Evolutionary conservation across 1,284 basidiomycete genomes (phyloP), one percentile per base, ranked within the genome.

Genomic region (Tilletia horrida): DNA sequence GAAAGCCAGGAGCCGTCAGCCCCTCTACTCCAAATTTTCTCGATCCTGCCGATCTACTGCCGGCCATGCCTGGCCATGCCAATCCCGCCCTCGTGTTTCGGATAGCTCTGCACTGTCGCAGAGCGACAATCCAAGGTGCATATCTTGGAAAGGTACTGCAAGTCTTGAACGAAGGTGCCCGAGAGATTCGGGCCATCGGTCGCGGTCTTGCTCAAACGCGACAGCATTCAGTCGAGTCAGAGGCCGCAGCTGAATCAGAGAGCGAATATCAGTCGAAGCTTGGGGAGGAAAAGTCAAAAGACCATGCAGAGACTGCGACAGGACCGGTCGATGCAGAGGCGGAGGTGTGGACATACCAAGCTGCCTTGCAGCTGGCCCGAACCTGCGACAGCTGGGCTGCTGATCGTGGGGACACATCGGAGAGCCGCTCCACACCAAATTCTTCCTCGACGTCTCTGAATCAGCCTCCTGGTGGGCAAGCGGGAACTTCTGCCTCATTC

Each of bases 301-400:
- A 25, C 11, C 13, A 55, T 14, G 14, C 21, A 8, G 7, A 27
- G 9, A 27, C 52, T 14, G 27, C 52, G 27, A 16, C 52, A 29
- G 27, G 8, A 57, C 23, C 21, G 9, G 11, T 57, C 25, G 27
- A 29, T 16, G 14, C 31, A 1, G 55, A 59, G 16, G 55, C 55
- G 13, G 55, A 59, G 27, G 55, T 59, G 27, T 59, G 55, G 55
- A 59, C 55, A 4, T 59, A 59, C 16, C 55, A 59, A 40, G 55
- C 55, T 14, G 55, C 55, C 27, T 7, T 59, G 16, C 55, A 59
- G 35, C 55, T 59, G 16, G 9, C 55, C 3, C 55, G 55, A 18
- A 59, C 55, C 6, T 59, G 55, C 31, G 55, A 59, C 27, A 59
- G 55, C 55, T 59, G 55, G 55, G 31, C 31, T 18, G 27, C 55